A percentile compares a stretch with the other conserved stretches of the same genome.
Evolutionary conservation across 192 early-diverging fungal species (phyloP).

Genomic region (Mortierella claussenii): DNA sequence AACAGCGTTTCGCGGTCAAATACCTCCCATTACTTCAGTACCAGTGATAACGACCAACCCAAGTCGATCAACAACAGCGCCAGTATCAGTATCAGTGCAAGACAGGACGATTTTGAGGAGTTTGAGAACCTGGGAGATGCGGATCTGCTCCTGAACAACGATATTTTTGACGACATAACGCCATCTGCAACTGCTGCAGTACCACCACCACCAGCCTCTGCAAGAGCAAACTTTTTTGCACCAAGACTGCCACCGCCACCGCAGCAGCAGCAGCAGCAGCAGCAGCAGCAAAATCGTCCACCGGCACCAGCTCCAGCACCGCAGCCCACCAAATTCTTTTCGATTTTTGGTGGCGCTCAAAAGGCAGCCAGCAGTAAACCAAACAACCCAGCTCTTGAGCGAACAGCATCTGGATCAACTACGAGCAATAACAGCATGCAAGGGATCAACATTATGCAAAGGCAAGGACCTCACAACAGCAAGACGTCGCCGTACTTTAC

Average conservation of each 20-base stretch:
- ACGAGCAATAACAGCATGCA: constrained; percentile 5
- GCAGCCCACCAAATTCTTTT: constrained; percentile 12
- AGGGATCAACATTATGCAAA: background rate
- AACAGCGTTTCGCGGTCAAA: too few species aligned
- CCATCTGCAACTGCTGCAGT: too few species aligned
- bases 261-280: constrained; percentile 12
- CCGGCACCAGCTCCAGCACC: background rate
- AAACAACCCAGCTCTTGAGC: constrained; percentile 1
- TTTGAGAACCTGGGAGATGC: constrained; percentile 42
- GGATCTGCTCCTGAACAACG: constrained; percentile 15
- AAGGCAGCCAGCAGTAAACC: constrained; percentile 10
- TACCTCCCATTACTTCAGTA: too few species aligned
- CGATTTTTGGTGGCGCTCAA: constrained; percentile 45
- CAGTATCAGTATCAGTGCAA: too few species aligned
- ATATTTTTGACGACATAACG: constrained; percentile 4
- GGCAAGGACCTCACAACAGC: background rate
- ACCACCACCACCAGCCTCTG: background rate
- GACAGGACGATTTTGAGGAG: constrained; percentile 46
- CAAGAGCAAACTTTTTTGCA: background rate
- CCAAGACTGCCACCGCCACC: background rate
- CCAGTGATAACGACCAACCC: background rate
- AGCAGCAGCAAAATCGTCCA: constrained; percentile 1
- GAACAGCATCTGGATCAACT: background rate
- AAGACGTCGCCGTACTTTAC: background rate
- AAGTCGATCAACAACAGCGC: too few species aligned